Evolutionary conservation across 2,329 filamentous ascomycete genomes (phyloP).

Genomic region (Calonectria leucothoes): DNA sequence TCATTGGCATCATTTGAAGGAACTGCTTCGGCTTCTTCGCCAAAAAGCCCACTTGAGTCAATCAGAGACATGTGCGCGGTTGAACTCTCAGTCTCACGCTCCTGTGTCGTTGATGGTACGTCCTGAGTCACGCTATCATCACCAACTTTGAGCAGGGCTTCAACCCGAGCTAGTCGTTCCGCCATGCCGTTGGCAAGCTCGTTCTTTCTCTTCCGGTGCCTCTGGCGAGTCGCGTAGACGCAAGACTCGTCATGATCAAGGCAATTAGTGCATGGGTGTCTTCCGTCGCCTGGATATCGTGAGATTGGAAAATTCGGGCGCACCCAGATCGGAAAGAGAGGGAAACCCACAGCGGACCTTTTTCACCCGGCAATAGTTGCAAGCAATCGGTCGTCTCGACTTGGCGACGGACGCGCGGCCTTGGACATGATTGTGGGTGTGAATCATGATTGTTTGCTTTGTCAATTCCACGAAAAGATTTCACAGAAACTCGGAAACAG

Average conservation of each 20-base stretch:
- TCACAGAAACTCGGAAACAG: background rate
- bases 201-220: background rate
- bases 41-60: background rate
- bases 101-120: background rate
- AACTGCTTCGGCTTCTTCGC: background rate
- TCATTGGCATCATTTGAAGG: background rate
- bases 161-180: background rate
- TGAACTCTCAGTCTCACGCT: background rate
- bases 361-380: constrained; percentile 2
- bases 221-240: background rate
- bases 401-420: background rate
- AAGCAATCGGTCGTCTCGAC: background rate
- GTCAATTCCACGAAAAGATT: background rate
- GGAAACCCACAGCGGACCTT: background rate
- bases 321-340: background rate
- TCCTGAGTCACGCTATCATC: background rate
- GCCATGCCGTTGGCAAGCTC: background rate
- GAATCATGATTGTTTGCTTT: background rate
- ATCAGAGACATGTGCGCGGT: background rate
- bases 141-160: background rate
- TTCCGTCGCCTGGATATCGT: background rate
- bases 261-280: background rate
- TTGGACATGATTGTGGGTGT: background rate
- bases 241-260: background rate
- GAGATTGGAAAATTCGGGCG: background rate